Evolutionary conservation across 805 yeast genomes (phyloP).

Genomic region (Torulaspora quercuum): DNA sequence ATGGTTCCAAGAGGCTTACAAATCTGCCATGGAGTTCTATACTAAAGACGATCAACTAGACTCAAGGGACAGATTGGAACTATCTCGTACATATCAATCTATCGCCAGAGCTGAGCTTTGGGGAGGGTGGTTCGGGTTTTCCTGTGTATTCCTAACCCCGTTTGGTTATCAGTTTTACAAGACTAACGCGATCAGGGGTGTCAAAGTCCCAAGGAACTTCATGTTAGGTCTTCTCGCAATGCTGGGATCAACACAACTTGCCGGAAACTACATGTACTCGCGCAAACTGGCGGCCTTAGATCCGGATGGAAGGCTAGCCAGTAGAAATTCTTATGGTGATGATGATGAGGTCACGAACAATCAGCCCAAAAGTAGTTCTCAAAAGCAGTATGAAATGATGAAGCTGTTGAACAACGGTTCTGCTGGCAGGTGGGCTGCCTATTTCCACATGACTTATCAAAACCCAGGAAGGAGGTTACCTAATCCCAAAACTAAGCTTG

Average conservation of each 20-base stretch:
- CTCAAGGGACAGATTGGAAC: conserved; percentile 41
- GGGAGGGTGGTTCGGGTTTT: conserved; percentile 43
- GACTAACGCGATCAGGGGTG: conserved; percentile 37
- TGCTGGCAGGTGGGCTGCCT: conserved; percentile 46
- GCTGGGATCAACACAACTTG: conserved; percentile 35
- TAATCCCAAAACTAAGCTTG: conserved; percentile 49
- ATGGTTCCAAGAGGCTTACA: conserved; percentile 40
- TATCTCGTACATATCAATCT: conserved; percentile 40
- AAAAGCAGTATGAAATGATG: conserved; percentile 36
- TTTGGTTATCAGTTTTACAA: conserved; percentile 37
- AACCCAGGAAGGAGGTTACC: conserved; percentile 52
- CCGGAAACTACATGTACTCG: conserved; percentile 35
- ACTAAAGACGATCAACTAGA: conserved; percentile 46
- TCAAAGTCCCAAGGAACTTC: conserved; percentile 42
- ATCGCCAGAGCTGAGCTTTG: conserved; percentile 37
- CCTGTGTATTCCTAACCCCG: conserved; percentile 44
- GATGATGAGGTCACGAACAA: conserved; percentile 8
- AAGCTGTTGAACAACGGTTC: conserved; percentile 34
- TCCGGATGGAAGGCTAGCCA: conserved; percentile 27
- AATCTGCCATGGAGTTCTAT: conserved; percentile 47
- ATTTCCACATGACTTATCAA: conserved; percentile 49
- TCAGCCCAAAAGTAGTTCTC: conserved; percentile 17
- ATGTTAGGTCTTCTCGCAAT: conserved; percentile 43
- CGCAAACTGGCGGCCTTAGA: conserved; percentile 30
- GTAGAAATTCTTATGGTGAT: conserved; percentile 17